Percentiles rank a stretch among this genome's conserved stretches.
phyloP scores from a whole-genome alignment of 208 protist species.

The Wallacemonas collosoma region DNA sequence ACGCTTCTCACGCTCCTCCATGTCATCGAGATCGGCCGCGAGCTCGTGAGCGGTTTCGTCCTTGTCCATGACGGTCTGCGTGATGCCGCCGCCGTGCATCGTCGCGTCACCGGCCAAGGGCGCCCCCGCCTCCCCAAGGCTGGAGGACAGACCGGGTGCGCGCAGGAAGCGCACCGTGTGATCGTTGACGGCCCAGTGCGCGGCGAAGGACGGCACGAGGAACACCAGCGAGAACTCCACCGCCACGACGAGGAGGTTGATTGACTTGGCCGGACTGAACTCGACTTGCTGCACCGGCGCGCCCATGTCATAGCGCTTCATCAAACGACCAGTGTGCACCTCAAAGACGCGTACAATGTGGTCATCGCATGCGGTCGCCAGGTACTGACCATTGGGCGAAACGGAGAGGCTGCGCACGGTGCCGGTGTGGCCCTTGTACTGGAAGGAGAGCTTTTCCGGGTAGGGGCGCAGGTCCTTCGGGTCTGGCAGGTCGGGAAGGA shows the following conservation, averaged over 20 bases:
- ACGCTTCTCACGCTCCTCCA: constrained; percentile 86
- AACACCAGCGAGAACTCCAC: constrained; percentile 92
- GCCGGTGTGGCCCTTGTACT: constrained; percentile 96
- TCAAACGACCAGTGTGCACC: constrained; percentile 96
- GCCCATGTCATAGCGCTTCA: constrained; percentile 91
- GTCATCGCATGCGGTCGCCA: constrained; percentile 97
- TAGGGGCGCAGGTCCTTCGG: constrained; percentile 99
- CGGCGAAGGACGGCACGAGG: constrained; percentile 85
- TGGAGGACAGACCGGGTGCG: constrained; percentile 60
- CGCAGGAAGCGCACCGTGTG: constrained; percentile 87
- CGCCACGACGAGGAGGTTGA: constrained; percentile 91
- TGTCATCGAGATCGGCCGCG: constrained; percentile 80
- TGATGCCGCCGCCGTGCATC: constrained; percentile 74
- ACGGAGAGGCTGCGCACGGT: constrained; percentile 94
- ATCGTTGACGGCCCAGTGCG: constrained; percentile 83
- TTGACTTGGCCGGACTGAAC: constrained; percentile 93
- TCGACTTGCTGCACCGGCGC: constrained; percentile 91
- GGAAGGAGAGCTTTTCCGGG: constrained; percentile 95
- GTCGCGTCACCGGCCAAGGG: constrained; percentile 54
- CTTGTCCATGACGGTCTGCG: constrained; percentile 76
- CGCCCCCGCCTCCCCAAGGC: constrained; percentile 18
- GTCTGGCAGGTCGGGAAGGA: constrained; percentile 98
- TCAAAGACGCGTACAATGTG: constrained; percentile 98
- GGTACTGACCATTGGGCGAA: constrained; percentile 97
- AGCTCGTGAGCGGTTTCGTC: constrained; percentile 79